Evolutionary conservation across 2,329 filamentous ascomycete genomes (phyloP), one percentile per base, ranked within the genome.

Genomic region (Saccharata proteae): DNA sequence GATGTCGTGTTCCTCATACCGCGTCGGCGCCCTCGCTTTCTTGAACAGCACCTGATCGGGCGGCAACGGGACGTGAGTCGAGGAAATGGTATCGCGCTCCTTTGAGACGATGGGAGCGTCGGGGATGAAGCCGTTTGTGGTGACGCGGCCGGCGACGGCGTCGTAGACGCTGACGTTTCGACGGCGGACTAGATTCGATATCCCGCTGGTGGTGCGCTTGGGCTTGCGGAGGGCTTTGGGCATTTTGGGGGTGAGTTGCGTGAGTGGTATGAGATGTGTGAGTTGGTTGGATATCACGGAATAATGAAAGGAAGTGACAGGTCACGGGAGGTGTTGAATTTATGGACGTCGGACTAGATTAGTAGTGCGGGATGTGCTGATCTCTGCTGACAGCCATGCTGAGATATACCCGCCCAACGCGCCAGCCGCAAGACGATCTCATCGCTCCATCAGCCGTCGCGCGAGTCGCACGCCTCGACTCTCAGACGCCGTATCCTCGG

Each of bases 21-120:
- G 72, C 13, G 63, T 56, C 2, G 80, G 80, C 2, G 80, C 79
- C 37, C 69, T 59, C 40, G 62, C 63, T 27, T 69, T 67, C 16
- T 71, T 71, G 51, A 82, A 85, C 4, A 86, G 65, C 1, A 78
- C 71, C 36, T 82, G 74, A 33, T 84, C 80, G 3, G 80, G 78
- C 2, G 75, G 63, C 4, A 80, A 45, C 3, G 63, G 49, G 43
- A 53, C 42, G 34, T 44, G 41, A 4, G 52, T 47, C 12, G 43
- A 43, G 13, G 37, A 43, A 6, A 30, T 21, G 5, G 41, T 46
- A 33, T 51, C 44, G 20, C 44, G 39, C 17, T 47, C 31, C 24
- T 47, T 52, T 21, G 48, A 30, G 38, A 40, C 24, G 7, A 38
- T 47, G 15, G 54, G 51, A 11, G 57, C 57, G 7, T 47, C 32